phyloP scores from a whole-genome alignment of 805 yeast genomes.

The Priceomyces castillae region DNA sequence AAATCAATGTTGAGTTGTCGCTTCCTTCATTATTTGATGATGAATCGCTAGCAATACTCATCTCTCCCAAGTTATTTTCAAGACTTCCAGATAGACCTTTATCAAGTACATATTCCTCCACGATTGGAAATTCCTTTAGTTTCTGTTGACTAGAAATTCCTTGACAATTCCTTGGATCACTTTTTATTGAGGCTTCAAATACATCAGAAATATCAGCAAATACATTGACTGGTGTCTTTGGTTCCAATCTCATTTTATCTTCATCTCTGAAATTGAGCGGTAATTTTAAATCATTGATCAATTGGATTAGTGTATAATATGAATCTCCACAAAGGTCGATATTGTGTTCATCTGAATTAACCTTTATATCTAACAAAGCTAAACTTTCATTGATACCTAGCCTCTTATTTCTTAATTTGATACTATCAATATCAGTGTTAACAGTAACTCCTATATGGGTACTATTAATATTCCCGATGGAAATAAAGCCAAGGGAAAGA shows the following conservation, averaged over 20 bases:
- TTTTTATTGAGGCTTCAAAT: background rate
- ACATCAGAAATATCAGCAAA: slow-evolving; percentile 30
- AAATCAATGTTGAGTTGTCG: slow-evolving; percentile 10
- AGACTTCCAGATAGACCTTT: background rate
- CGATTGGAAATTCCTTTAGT: slow-evolving; percentile 10
- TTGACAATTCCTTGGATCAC: background rate
- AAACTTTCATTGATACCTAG: slow-evolving; percentile 20
- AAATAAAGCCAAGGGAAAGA: slow-evolving; percentile 48
- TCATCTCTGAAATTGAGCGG: slow-evolving; percentile 61
- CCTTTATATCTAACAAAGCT: slow-evolving; percentile 41
- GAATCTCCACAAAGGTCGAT: slow-evolving; percentile 82
- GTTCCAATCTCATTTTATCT: slow-evolving; percentile 50
- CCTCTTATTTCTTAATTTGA: slow-evolving; percentile 14
- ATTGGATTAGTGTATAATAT: slow-evolving; percentile 63
- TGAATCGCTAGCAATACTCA: slow-evolving; percentile 1
- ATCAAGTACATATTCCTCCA: slow-evolving; percentile 19
- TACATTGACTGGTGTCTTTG: slow-evolving; percentile 34
- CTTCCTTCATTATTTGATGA: slow-evolving; percentile 3
- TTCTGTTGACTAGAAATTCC: background rate
- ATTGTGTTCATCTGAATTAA: slow-evolving; percentile 47
- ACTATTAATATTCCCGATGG: slow-evolving; percentile 47
- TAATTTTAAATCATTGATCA: slow-evolving; percentile 67
- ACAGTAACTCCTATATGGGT: slow-evolving; percentile 35
- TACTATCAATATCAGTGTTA: slow-evolving; percentile 21
- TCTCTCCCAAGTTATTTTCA: slow-evolving; percentile 1